Evolutionary conservation across 345 rosid genomes (phyloP).

Genomic region (Salix purpurea): DNA sequence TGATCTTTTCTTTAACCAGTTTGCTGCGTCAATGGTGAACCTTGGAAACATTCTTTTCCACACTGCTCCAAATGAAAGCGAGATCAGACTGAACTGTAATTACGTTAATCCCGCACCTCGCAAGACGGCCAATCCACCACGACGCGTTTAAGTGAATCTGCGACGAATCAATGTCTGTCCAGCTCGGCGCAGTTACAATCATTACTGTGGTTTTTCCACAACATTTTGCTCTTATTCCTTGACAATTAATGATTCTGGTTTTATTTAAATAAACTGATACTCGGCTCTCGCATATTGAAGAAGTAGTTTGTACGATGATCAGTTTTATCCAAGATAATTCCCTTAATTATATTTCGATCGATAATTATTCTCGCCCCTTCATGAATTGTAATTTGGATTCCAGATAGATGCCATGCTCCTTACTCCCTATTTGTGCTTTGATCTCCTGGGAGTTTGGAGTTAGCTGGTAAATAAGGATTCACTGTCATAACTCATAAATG

Average conservation of each 20-base stretch:
- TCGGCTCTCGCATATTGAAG: not conserved
- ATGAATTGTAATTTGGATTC: not conserved
- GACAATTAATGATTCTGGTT: not conserved
- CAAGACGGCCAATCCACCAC: not conserved
- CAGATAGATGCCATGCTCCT: too few relatives aligned
- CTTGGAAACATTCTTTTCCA: slow-evolving; percentile 42
- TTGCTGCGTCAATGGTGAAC: slow-evolving; percentile 52
- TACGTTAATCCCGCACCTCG: slow-evolving; percentile 6
- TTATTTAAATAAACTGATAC: not conserved
- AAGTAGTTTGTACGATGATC: not conserved
- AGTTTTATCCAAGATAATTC: not conserved
- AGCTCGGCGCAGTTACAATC: not conserved
- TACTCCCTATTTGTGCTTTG: not conserved
- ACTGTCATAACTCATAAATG: too few relatives aligned
- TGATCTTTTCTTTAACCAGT: slow-evolving; percentile 40
- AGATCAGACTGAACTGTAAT: slow-evolving; percentile 46
- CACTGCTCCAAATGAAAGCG: slow-evolving; percentile 26
- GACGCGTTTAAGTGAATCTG: not conserved
- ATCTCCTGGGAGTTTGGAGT: not conserved
- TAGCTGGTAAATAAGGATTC: not conserved
- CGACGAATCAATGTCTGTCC: not conserved
- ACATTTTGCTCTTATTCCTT: not conserved
- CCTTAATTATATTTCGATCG: not conserved
- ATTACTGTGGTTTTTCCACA: not conserved
- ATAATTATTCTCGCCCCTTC: not conserved